Evolutionary conservation across 1,284 basidiomycete species (phyloP).

Genomic region (Marasmius fiardii): DNA sequence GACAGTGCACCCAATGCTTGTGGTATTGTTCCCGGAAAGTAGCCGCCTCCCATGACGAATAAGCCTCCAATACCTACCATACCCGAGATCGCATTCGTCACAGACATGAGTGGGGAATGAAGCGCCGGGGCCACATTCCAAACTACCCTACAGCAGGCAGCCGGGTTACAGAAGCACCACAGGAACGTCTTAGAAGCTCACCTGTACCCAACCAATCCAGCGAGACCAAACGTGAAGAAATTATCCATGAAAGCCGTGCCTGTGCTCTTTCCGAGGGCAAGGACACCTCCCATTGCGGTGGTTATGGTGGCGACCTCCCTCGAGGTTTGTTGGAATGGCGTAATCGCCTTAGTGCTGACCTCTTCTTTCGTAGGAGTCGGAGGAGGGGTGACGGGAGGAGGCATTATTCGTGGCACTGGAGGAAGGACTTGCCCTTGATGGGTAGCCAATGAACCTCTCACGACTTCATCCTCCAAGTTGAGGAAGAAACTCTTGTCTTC

Average conservation of each 20-base stretch:
- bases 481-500: constrained; percentile 60
- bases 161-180: not conserved
- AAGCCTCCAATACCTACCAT: constrained; percentile 78
- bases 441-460: constrained; percentile 76
- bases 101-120: constrained; percentile 83
- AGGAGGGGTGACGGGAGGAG: constrained; percentile 52
- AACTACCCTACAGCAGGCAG: constrained; percentile 51
- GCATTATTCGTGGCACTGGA: constrained; percentile 61
- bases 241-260: constrained; percentile 80
- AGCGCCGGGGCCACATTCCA: constrained; percentile 85
- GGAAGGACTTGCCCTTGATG: constrained; percentile 65
- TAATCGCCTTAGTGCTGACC: constrained; percentile 54
- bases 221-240: constrained; percentile 82
- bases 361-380: constrained; percentile 50
- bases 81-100: constrained; percentile 79
- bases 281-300: constrained; percentile 66
- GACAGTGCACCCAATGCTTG: constrained; percentile 76
- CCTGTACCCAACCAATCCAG: constrained; percentile 76
- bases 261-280: constrained; percentile 76
- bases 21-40: constrained; percentile 75
- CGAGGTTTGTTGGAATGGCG: constrained; percentile 79
- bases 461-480: constrained; percentile 78
- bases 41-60: constrained; percentile 86
- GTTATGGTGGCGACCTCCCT: constrained; percentile 71
- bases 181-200: constrained; percentile 6